Conservation (phyloP, 371 early-diverging fungal species). For the Coemansia sp. region DNA sequence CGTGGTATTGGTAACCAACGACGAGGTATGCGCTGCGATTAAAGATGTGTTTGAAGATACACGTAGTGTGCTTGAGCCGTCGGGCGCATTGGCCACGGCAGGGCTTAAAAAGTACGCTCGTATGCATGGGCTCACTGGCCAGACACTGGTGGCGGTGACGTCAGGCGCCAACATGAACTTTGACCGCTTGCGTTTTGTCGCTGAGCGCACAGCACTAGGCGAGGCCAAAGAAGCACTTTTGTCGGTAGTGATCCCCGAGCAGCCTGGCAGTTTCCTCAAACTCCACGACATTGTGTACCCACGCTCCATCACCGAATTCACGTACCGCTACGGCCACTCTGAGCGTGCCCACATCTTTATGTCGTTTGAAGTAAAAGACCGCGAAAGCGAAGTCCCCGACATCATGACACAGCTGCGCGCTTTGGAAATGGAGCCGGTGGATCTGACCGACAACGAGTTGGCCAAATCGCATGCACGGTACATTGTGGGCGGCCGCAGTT, state of each 20-base stretch:
- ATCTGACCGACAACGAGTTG: slow-evolving; percentile 88
- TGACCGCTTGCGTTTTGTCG: slow-evolving; percentile 92
- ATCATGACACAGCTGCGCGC: slow-evolving; percentile 61
- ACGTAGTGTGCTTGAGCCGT: slow-evolving; percentile 89
- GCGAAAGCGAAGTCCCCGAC: slow-evolving; percentile 64
- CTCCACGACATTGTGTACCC: slow-evolving; percentile 79
- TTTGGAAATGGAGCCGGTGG: slow-evolving; percentile 68
- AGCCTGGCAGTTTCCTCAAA: slow-evolving; percentile 80
- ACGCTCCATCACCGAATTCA: slow-evolving; percentile 85
- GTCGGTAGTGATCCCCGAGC: slow-evolving; percentile 85
- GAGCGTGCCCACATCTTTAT: slow-evolving; percentile 81
- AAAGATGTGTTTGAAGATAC: slow-evolving; percentile 97
- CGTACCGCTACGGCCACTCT: slow-evolving; percentile 84
- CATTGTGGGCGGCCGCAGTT: slow-evolving; percentile 81
- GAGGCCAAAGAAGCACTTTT: slow-evolving; percentile 88
- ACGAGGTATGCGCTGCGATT: slow-evolving; percentile 97
- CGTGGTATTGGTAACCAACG: slow-evolving; percentile 85
- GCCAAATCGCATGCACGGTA: slow-evolving; percentile 93
- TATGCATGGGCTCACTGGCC: slow-evolving; percentile 51
- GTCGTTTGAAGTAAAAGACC: slow-evolving; percentile 72
- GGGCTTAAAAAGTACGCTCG: slow-evolving; percentile 81
- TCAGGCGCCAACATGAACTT: slow-evolving; percentile 98
- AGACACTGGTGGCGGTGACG: slow-evolving; percentile 73
- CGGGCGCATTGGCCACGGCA: slow-evolving; percentile 88
- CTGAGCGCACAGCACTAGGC: slow-evolving; percentile 90